phyloP scores from a whole-genome alignment of 352 stramenopile genomes.

The Halophytophthora polymorphica region DNA sequence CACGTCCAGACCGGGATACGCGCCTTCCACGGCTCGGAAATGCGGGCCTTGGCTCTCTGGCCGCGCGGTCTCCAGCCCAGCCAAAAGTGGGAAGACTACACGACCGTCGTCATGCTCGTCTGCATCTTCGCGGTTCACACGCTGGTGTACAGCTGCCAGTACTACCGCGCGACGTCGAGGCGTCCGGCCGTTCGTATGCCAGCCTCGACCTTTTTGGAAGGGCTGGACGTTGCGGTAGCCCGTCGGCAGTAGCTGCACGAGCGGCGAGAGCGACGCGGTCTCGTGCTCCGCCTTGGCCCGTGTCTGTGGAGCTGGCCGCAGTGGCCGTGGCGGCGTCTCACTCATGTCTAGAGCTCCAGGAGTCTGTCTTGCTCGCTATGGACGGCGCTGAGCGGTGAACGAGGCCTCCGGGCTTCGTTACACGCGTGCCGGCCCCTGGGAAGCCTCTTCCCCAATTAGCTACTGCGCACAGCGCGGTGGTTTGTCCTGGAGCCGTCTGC shows the following conservation, averaged over 20 bases:
- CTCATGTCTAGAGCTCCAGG: constrained; percentile 7
- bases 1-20: too few relatives aligned
- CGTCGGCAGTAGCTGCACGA: constrained; percentile 54
- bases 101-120: constrained; percentile 18
- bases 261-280: constrained; percentile 34
- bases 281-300: constrained; percentile 1
- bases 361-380: too few relatives aligned
- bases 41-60: too few relatives aligned
- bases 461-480: too few relatives aligned
- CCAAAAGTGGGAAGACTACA: constrained; percentile 43
- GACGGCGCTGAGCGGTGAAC: too few relatives aligned
- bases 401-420: too few relatives aligned
- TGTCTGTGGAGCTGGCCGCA: constrained; percentile 11
- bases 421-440: too few relatives aligned
- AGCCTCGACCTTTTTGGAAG: constrained; percentile 62
- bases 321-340: constrained; percentile 8
- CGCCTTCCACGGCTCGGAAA: background rate
- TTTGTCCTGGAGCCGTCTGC: too few relatives aligned
- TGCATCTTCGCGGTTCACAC: constrained; percentile 8
- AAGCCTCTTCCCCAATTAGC: too few relatives aligned
- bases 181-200: constrained; percentile 54
- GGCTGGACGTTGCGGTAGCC: constrained; percentile 70
- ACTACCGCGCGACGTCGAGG: constrained; percentile 9
- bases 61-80: too few relatives aligned
- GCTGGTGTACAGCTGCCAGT: constrained; percentile 8